These are phyloP conservation scores for Pneumocystis oryctolagi DNA, from an alignment of 1,139 yeast genomes.

Conservation along the genomic window DNA sequence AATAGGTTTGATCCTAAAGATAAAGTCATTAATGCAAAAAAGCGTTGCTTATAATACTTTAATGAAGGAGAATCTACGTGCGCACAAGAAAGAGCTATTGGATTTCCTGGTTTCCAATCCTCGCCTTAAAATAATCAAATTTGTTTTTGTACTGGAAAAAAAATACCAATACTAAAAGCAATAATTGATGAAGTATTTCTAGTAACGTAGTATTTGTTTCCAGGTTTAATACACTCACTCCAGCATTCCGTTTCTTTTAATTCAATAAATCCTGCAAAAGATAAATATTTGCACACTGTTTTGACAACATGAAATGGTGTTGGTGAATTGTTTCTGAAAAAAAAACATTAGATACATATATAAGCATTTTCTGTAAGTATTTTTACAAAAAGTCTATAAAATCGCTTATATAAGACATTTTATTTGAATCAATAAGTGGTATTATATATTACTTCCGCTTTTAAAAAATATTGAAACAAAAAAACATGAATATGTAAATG, in stretches of 20 bases:
- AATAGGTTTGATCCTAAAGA: constrained; percentile 64
- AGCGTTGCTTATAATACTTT: constrained; percentile 7
- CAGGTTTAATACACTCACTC: constrained; percentile 41
- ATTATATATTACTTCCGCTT: no score
- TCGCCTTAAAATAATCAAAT: constrained; percentile 31
- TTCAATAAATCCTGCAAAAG: constrained; percentile 52
- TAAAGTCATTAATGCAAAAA: constrained; percentile 14
- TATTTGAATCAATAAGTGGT: neutral
- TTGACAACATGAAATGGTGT: constrained; percentile 91
- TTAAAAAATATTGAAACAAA: neutral
- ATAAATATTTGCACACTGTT: constrained; percentile 39
- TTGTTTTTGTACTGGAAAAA: neutral
- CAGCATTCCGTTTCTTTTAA: constrained; percentile 62
- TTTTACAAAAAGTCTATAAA: neutral
- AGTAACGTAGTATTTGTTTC: constrained; percentile 54
- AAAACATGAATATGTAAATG: neutral
- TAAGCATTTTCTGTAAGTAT: neutral
- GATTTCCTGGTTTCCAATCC: constrained; percentile 62
- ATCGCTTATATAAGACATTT: neutral
- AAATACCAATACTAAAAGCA: constrained; percentile 49
- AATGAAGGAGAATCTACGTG: constrained; percentile 93
- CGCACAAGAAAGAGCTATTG: constrained; percentile 80
- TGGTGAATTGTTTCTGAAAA: constrained; percentile 73
- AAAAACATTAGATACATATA: constrained; percentile 18
- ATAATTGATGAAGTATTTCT: constrained; percentile 78